phyloP scores from a whole-genome alignment of 2,329 filamentous ascomycete species.

The Purpureocillium takamizusanense region DNA sequence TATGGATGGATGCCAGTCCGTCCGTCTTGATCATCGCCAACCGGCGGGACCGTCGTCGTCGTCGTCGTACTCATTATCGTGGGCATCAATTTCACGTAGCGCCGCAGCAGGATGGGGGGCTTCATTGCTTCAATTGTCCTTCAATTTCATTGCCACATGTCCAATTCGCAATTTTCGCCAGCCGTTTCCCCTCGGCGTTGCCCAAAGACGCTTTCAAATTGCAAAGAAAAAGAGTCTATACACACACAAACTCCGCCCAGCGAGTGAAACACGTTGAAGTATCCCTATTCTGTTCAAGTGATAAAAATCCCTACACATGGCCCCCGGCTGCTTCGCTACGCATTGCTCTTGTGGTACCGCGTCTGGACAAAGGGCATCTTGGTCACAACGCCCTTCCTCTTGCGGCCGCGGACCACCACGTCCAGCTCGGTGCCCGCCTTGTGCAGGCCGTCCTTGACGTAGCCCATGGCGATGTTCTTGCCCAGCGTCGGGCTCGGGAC shows the following conservation, averaged over 20 bases:
- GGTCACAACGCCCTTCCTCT: constrained; percentile 63
- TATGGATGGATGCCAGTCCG: no score
- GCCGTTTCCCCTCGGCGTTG: not conserved
- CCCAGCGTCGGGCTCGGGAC: constrained; percentile 79
- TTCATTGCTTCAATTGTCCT: no score
- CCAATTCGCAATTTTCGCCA: not conserved
- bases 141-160: no score
- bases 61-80: no score
- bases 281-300: constrained; percentile 5
- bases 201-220: no score
- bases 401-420: constrained; percentile 68
- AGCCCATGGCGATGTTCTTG: constrained; percentile 95
- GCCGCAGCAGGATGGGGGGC: no score
- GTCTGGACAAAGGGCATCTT: constrained; percentile 85
- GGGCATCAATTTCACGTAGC: no score
- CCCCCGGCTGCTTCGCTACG: not conserved
- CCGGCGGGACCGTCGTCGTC: no score
- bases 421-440: constrained; percentile 77
- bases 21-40: no score
- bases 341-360: constrained; percentile 52
- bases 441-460: constrained; percentile 71
- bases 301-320: constrained; percentile 7
- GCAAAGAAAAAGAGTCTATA: not conserved
- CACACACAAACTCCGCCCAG: not conserved
- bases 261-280: constrained; percentile 10